Evolutionary conservation across 208 protist genomes (phyloP).

Genomic region (Leishmania martiniquensis): DNA sequence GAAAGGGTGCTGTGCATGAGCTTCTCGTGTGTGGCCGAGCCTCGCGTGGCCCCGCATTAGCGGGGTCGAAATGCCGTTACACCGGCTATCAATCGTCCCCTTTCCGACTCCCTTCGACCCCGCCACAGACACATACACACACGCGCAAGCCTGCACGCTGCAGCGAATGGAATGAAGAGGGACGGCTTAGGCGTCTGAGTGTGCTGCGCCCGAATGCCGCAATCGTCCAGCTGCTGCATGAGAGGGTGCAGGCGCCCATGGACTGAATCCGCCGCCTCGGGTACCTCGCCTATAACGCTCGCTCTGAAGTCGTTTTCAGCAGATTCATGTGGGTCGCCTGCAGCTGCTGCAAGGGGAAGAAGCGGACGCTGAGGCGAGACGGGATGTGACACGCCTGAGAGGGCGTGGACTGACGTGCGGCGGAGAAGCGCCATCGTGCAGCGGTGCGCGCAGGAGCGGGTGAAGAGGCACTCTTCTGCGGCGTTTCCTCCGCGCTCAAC

Average conservation of each 20-base stretch:
- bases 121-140: too few relatives aligned
- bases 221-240: background rate
- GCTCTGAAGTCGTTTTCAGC: background rate
- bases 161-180: background rate
- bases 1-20: background rate
- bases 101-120: too few relatives aligned
- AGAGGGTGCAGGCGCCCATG: background rate
- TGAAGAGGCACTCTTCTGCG: too few relatives aligned
- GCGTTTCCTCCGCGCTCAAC: too few relatives aligned
- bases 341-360: background rate
- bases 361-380: background rate
- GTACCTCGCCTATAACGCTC: background rate
- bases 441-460: too few relatives aligned
- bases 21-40: background rate
- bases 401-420: too few relatives aligned
- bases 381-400: too few relatives aligned
- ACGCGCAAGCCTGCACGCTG: background rate
- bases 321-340: background rate
- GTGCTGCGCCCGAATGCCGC: background rate
- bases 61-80: background rate
- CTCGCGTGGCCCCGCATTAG: background rate
- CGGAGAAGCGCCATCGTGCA: too few relatives aligned
- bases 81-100: background rate
- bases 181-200: background rate
- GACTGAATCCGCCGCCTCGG: background rate